A percentile compares a stretch with the other conserved stretches of the same genome.
phyloP scores from a whole-genome alignment of 306 rosid species.

The Vigna reflexopilosa region DNA sequence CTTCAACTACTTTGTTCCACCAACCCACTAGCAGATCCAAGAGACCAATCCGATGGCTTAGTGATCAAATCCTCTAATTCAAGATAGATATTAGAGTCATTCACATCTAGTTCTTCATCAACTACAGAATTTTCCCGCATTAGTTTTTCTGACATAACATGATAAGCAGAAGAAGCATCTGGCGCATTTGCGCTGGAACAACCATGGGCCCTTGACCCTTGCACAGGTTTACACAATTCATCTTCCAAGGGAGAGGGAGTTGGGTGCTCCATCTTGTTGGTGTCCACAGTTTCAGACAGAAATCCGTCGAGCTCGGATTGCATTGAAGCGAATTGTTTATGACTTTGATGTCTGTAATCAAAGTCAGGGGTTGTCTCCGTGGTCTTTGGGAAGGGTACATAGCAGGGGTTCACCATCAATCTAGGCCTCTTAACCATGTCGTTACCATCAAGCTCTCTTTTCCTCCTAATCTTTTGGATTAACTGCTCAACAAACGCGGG shows the following conservation, averaged over 20 bases:
- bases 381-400: slow-evolving; percentile 39
- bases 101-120: slow-evolving; percentile 61
- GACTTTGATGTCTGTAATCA: slow-evolving; percentile 46
- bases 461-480: slow-evolving; percentile 53
- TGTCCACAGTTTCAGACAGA: slow-evolving; percentile 40
- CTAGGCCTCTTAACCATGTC: slow-evolving; percentile 63
- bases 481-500: slow-evolving; percentile 58
- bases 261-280: slow-evolving; percentile 29
- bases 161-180: slow-evolving; percentile 56
- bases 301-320: slow-evolving; percentile 55
- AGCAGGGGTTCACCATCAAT: slow-evolving; percentile 51
- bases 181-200: slow-evolving; percentile 23
- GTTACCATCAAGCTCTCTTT: slow-evolving; percentile 56
- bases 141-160: slow-evolving; percentile 61
- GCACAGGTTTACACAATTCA: slow-evolving; percentile 43
- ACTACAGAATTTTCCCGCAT: slow-evolving; percentile 48
- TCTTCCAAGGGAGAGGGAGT: slow-evolving; percentile 41
- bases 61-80: slow-evolving; percentile 83
- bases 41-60: slow-evolving; percentile 65
- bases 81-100: slow-evolving; percentile 70
- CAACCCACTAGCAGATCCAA: slow-evolving; percentile 60
- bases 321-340: slow-evolving; percentile 43
- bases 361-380: slow-evolving; percentile 23
- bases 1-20: slow-evolving; percentile 64
- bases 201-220: slow-evolving; percentile 33